A percentile compares a stretch with the other conserved stretches of the same genome.
Evolutionary conservation across 495 filamentous ascomycete species (phyloP).

Genomic region (Neurospora sp.): DNA sequence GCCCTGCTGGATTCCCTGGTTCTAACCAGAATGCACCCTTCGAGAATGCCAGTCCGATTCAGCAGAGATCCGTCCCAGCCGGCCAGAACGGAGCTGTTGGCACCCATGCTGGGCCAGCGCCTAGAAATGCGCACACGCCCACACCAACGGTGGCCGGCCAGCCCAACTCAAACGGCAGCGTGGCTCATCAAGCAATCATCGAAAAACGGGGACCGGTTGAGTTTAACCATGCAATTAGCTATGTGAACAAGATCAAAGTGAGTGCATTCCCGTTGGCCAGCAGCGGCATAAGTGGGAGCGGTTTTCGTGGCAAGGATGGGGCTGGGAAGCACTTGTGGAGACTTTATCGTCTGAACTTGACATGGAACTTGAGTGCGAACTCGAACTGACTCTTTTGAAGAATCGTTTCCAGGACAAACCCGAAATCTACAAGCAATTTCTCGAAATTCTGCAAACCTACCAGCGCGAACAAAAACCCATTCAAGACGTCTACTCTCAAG

Average conservation of each 20-base stretch:
- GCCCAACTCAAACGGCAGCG: constrained; percentile 28
- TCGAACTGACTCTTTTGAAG: constrained; percentile 31
- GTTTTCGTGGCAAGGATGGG: background rate
- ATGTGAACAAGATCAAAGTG: constrained; percentile 99
- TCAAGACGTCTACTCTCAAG: constrained; percentile 95
- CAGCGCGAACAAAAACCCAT: constrained; percentile 98
- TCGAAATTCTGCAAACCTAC: constrained; percentile 97
- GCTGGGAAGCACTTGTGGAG: background rate
- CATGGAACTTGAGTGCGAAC: background rate
- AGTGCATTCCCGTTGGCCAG: constrained; percentile 5
- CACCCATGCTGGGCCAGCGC: constrained; percentile 24
- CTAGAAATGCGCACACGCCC: constrained; percentile 41
- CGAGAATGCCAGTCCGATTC: constrained; percentile 51
- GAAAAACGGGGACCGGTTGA: constrained; percentile 93
- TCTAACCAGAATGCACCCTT: constrained; percentile 34
- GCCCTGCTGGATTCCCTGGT: constrained; percentile 32
- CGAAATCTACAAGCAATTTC: constrained; percentile 98
- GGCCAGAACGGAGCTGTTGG: constrained; percentile 48
- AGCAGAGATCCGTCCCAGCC: constrained; percentile 73
- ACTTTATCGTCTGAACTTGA: background rate
- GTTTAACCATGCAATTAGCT: constrained; percentile 99
- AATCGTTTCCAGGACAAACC: constrained; percentile 92
- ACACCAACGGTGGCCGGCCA: constrained; percentile 32
- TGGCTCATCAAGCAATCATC: constrained; percentile 42
- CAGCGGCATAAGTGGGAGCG: constrained; percentile 1